Evolutionary conservation across 768 basidiomycete genomes (phyloP).

Genomic region (Butyriboletus loyo): DNA sequence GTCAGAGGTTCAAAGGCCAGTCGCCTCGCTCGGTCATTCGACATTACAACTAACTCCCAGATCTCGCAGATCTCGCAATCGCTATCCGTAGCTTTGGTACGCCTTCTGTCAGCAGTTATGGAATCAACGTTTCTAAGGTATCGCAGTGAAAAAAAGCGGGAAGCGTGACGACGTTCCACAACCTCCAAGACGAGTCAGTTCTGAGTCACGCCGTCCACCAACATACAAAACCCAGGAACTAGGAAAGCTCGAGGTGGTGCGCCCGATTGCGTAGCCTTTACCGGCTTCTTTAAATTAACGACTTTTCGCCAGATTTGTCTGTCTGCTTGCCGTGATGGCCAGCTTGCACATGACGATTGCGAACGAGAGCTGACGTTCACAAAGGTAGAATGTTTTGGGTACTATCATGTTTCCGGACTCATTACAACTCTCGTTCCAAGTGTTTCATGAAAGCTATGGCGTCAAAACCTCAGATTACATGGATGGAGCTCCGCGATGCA

Average conservation of each 20-base stretch:
- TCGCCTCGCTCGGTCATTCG: background rate
- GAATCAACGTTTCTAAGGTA: background rate
- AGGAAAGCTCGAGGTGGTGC: slow-evolving; percentile 20
- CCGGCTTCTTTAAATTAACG: background rate
- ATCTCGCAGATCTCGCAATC: slow-evolving; percentile 6
- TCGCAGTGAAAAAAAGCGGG: slow-evolving; percentile 9
- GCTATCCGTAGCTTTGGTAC: slow-evolving; percentile 7
- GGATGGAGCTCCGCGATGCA: slow-evolving; percentile 17
- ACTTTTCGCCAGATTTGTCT: slow-evolving; percentile 19
- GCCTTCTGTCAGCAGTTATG: background rate
- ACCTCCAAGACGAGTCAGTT: slow-evolving; percentile 7
- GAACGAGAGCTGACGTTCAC: slow-evolving; percentile 21
- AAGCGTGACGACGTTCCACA: background rate
- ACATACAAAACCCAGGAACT: slow-evolving; percentile 2
- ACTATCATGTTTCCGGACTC: background rate
- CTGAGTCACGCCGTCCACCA: slow-evolving; percentile 2
- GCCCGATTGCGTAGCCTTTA: background rate
- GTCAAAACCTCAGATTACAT: slow-evolving; percentile 12
- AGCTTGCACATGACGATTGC: slow-evolving; percentile 23
- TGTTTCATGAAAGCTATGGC: slow-evolving; percentile 18
- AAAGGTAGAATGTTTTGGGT: slow-evolving; percentile 10
- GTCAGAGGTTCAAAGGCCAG: slow-evolving; percentile 15
- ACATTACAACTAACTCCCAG: background rate
- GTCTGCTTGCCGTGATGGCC: slow-evolving; percentile 26
- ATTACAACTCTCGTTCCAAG: slow-evolving; percentile 2